Percentiles rank a stretch among this genome's conserved stretches.
Conservation (phyloP, 257 asterid genomes). For the Perilla frutescens region DNA sequence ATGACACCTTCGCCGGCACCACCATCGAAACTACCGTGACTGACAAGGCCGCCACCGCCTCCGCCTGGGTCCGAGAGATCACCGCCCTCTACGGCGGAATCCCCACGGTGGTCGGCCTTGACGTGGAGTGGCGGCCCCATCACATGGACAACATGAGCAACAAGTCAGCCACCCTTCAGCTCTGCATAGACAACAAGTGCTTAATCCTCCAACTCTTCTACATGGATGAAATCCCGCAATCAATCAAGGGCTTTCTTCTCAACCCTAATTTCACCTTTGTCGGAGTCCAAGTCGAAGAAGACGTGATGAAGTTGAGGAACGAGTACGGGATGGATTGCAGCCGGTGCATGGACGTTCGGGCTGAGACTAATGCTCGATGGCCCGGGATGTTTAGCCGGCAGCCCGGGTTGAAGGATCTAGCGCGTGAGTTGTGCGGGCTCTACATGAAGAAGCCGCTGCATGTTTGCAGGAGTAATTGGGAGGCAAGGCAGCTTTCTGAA, state of each 20-base stretch:
- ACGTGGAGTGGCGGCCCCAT: constrained; percentile 73
- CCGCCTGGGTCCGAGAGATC: constrained; percentile 56
- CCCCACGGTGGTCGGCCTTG: constrained; percentile 64
- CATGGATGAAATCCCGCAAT: constrained; percentile 56
- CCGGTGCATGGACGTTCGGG: constrained; percentile 41
- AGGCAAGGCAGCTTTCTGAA: constrained; percentile 51
- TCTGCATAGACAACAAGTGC: constrained; percentile 56
- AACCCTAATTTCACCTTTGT: constrained; percentile 60
- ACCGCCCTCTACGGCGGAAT: constrained; percentile 33
- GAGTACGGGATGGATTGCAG: constrained; percentile 64
- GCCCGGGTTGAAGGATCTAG: constrained; percentile 79
- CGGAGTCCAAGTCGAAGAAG: constrained; percentile 63
- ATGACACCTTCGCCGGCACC: constrained; percentile 48
- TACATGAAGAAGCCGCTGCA: constrained; percentile 59
- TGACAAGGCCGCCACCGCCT: constrained; percentile 41
- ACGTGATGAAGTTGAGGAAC: constrained; percentile 48
- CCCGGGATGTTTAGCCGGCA: constrained; percentile 52
- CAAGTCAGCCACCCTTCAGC: constrained; percentile 73
- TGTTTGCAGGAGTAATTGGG: constrained; percentile 69
- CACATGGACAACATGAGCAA: constrained; percentile 43
- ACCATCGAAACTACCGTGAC: constrained; percentile 70
- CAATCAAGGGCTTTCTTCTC: constrained; percentile 44
- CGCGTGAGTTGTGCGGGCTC: constrained; percentile 48
- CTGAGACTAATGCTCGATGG: constrained; percentile 49
- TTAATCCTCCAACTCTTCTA: constrained; percentile 68